Evolutionary conservation across 192 early-diverging fungal species (phyloP).

Genomic region (Lunasporangiospora selenospora): DNA sequence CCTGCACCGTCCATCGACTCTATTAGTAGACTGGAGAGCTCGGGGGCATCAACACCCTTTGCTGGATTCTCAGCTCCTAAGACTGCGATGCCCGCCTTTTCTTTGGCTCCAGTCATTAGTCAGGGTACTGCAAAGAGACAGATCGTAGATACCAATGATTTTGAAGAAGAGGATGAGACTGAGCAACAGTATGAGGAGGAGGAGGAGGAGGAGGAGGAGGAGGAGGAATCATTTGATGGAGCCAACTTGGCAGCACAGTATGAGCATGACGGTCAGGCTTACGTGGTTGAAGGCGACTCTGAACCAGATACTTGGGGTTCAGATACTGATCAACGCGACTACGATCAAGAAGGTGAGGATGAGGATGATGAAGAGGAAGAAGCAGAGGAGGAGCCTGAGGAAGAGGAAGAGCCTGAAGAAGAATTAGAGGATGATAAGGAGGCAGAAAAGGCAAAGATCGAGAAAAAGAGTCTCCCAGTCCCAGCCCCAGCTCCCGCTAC

Average conservation of each 20-base stretch:
- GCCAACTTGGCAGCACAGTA: conserved; percentile 6
- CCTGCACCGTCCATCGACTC: conserved; percentile 6
- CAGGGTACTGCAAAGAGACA: neutral
- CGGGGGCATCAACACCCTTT: neutral
- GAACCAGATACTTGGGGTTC: conserved; percentile 42
- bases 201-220: conserved; percentile 10
- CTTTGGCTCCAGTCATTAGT: conserved; percentile 1
- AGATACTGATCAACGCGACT: conserved; percentile 40
- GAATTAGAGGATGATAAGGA: conserved; percentile 14
- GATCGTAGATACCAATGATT: neutral
- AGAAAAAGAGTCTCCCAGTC: neutral
- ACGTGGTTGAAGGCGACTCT: conserved; percentile 25
- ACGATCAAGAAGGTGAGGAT: conserved; percentile 17
- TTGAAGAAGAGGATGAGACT: conserved; percentile 7
- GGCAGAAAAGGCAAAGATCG: neutral
- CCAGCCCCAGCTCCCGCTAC: too few relatives aligned
- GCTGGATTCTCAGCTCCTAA: conserved; percentile 1
- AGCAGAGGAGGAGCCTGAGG: conserved; percentile 1
- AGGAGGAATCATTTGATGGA: too few relatives aligned
- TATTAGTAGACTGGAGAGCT: neutral
- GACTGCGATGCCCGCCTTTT: neutral
- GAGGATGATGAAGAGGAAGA: conserved; percentile 18
- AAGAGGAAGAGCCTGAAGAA: conserved; percentile 8
- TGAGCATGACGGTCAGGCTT: conserved; percentile 35
- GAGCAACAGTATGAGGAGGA: conserved; percentile 5